Percentiles rank a stretch among this genome's conserved stretches.
Conservation (phyloP, 306 rosid genomes). For the Quercus bicolor region DNA sequence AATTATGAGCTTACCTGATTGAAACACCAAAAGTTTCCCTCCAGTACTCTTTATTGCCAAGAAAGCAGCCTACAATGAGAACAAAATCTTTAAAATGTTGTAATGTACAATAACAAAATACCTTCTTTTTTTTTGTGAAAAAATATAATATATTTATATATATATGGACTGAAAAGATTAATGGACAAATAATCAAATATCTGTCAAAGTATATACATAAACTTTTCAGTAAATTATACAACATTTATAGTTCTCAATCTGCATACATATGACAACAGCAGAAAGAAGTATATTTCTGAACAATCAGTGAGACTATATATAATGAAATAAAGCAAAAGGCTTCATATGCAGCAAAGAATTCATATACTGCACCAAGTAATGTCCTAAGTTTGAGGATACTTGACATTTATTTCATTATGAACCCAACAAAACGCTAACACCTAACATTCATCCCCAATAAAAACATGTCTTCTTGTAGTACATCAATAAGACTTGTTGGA, state of each 20-base stretch:
- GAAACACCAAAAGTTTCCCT: slow-evolving; percentile 92
- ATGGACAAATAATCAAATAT: not conserved
- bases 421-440: not conserved
- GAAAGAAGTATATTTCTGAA: not conserved
- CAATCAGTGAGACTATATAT: not conserved
- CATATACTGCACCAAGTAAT: not conserved
- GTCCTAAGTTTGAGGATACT: not conserved
- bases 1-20: slow-evolving; percentile 72
- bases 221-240: not conserved
- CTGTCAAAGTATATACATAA: not conserved
- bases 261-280: not conserved
- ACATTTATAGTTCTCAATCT: not conserved
- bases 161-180: not conserved
- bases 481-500: not conserved
- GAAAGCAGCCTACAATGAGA: slow-evolving; percentile 71
- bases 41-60: slow-evolving; percentile 92
- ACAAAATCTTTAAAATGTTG: slow-evolving; percentile 7
- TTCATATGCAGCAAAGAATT: not conserved
- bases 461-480: not conserved
- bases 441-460: not conserved
- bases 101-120: not conserved
- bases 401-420: not conserved
- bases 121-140: too few species aligned
- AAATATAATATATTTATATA: too few species aligned
- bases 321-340: not conserved